Evolutionary conservation across 164 flowering plant genomes (phyloP).

Genomic region (Tetracentron sinense): DNA sequence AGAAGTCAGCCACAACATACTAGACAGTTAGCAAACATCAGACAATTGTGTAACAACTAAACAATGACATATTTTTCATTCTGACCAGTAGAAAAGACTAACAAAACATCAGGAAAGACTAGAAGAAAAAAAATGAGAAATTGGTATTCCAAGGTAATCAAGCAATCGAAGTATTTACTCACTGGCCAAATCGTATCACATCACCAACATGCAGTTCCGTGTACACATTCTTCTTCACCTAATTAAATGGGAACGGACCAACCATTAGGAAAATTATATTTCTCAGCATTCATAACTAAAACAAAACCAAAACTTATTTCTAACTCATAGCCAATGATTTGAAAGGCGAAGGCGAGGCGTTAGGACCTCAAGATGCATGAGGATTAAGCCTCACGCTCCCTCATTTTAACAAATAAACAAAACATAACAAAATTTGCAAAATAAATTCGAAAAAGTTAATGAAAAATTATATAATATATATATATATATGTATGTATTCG

Average conservation of each 20-base stretch:
- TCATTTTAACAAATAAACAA: too few relatives aligned
- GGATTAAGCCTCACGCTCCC: too few relatives aligned
- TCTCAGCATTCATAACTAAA: neutral
- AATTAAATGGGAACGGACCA: conserved; percentile 13
- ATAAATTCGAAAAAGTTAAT: too few relatives aligned
- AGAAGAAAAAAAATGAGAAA: neutral
- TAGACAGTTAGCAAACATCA: too few relatives aligned
- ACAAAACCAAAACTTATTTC: neutral
- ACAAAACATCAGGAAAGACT: neutral
- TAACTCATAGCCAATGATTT: too few relatives aligned
- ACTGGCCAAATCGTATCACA: conserved; percentile 95
- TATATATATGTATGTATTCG: too few relatives aligned
- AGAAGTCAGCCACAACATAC: too few relatives aligned
- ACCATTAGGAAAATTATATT: conserved; percentile 5
- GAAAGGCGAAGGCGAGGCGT: too few relatives aligned
- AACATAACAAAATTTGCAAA: too few relatives aligned
- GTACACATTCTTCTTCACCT: conserved; percentile 73
- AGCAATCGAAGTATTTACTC: conserved; percentile 26
- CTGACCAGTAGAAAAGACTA: neutral
- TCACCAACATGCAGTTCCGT: conserved; percentile 93
- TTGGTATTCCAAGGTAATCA: neutral
- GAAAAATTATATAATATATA: too few relatives aligned
- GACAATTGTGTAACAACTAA: too few relatives aligned
- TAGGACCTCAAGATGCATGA: too few relatives aligned
- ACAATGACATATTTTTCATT: neutral